Conservation (phyloP, 306 rosid species). For the Cicer chorassanicum region DNA sequence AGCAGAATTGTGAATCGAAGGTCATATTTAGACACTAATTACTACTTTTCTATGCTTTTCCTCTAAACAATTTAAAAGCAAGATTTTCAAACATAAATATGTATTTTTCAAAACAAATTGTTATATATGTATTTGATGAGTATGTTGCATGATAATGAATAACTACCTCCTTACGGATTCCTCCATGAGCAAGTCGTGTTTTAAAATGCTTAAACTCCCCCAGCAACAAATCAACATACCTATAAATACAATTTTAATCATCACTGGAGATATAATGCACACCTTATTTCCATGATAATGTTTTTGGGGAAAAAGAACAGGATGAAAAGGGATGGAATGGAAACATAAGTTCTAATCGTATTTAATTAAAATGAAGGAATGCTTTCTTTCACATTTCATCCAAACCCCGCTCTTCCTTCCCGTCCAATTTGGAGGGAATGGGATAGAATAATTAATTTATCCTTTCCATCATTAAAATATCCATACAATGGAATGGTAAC, state of each 20-base stretch:
- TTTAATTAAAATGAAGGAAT: neutral
- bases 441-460: neutral
- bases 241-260: conserved; percentile 55
- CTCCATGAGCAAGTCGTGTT: conserved; percentile 91
- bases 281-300: conserved; percentile 15
- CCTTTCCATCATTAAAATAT: neutral
- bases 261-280: conserved; percentile 38
- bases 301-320: neutral
- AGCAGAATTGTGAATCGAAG: conserved; percentile 36
- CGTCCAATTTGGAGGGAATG: neutral
- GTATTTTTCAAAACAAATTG: conserved; percentile 35
- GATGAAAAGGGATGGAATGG: neutral
- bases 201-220: conserved; percentile 98
- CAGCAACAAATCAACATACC: conserved; percentile 93
- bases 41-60: conserved; percentile 17
- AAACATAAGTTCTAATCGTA: neutral
- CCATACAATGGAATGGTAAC: neutral
- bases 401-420: neutral
- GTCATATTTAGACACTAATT: conserved; percentile 26
- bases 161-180: conserved; percentile 89
- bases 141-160: conserved; percentile 42
- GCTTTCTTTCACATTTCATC: neutral
- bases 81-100: conserved; percentile 14
- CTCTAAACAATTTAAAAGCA: conserved; percentile 29
- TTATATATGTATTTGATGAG: conserved; percentile 14